Conservation (phyloP, 148 eudicot species). For the Vaccinium corymbosum region DNA sequence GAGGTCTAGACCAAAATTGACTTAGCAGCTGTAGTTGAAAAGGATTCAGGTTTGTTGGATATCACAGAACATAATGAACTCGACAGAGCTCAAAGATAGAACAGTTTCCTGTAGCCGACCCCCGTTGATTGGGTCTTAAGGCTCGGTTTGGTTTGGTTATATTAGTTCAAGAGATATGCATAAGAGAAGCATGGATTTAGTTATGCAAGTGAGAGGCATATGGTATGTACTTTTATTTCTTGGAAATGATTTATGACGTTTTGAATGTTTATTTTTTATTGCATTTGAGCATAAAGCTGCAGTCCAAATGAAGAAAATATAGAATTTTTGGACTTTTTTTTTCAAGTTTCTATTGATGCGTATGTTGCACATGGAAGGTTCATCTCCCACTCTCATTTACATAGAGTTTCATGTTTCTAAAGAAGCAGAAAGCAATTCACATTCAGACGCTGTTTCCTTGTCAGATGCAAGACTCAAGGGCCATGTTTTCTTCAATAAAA, state of each 20-base stretch:
- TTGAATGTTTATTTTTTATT: not conserved
- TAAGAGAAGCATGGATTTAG: not conserved
- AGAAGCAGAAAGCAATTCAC: not conserved
- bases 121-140: not conserved
- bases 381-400: not conserved
- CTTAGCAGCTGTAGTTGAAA: not conserved
- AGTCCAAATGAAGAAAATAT: not conserved
- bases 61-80: not conserved
- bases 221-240: not conserved
- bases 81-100: not conserved
- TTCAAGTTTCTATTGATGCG: not conserved
- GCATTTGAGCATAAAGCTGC: not conserved
- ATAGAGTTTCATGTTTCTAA: not conserved
- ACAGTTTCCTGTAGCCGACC: not conserved
- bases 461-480: not conserved
- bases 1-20: not conserved
- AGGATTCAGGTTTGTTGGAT: not conserved
- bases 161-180: no score
- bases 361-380: not conserved
- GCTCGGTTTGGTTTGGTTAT: not conserved
- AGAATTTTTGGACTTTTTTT: not conserved
- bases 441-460: not conserved
- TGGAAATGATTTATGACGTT: not conserved
- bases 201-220: not conserved
- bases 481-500: not conserved